Percentiles rank a stretch among this genome's conserved stretches.
These are phyloP conservation scores for Porphyrellus cyaneotinctus DNA, from an alignment of 768 basidiomycete genomes.

Conservation along the genomic window DNA sequence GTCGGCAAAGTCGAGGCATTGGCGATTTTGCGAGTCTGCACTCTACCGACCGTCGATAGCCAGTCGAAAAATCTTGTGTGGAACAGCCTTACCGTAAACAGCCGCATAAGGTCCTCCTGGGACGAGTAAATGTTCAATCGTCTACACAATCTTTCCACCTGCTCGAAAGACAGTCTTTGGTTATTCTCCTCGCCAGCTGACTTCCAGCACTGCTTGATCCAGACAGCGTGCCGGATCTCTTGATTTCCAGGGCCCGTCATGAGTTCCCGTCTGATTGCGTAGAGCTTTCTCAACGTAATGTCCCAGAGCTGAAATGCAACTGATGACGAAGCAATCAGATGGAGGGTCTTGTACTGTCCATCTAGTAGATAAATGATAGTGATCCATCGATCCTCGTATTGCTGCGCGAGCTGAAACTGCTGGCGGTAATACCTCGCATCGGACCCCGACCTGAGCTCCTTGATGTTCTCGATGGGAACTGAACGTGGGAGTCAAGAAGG, in stretches of 20 bases:
- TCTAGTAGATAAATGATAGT: slow-evolving; percentile 80
- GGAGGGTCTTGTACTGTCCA: slow-evolving; percentile 79
- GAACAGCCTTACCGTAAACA: slow-evolving; percentile 50
- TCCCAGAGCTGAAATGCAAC: slow-evolving; percentile 65
- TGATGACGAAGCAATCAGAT: slow-evolving; percentile 68
- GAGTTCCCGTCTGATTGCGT: slow-evolving; percentile 62
- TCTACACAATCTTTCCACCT: slow-evolving; percentile 67
- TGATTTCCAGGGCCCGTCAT: slow-evolving; percentile 63
- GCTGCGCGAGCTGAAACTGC: slow-evolving; percentile 59
- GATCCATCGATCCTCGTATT: slow-evolving; percentile 72
- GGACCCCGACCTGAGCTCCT: slow-evolving; percentile 74
- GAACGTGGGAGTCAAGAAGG: neutral
- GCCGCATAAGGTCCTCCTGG: slow-evolving; percentile 45
- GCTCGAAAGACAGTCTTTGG: slow-evolving; percentile 61
- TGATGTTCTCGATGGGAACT: slow-evolving; percentile 87
- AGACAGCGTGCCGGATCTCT: slow-evolving; percentile 62
- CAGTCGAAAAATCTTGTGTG: neutral
- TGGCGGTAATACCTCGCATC: slow-evolving; percentile 70
- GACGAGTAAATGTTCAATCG: slow-evolving; percentile 63
- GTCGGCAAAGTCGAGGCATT: slow-evolving; percentile 68
- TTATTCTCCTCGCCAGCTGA: slow-evolving; percentile 60
- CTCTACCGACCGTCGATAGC: slow-evolving; percentile 37
- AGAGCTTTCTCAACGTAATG: slow-evolving; percentile 57
- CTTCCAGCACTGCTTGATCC: slow-evolving; percentile 84
- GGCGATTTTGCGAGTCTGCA: slow-evolving; percentile 53